A percentile compares a stretch with the other conserved stretches of the same genome.
phyloP scores from a whole-genome alignment of 192 early-diverging fungal genomes.

The Geosiphon pyriformis region DNA sequence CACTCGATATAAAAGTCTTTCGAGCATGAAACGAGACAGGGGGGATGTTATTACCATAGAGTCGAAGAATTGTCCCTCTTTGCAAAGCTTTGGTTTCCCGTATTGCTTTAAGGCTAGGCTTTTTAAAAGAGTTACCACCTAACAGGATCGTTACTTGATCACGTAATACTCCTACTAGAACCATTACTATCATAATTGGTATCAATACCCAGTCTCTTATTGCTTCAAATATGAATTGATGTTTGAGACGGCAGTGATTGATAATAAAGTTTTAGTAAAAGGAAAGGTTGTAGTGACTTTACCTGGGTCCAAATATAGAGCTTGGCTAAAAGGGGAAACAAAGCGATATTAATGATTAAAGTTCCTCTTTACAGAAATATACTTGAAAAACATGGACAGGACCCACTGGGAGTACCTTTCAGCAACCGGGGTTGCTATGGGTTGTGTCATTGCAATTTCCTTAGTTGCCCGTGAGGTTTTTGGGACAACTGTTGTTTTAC shows the following conservation, averaged over 20 bases:
- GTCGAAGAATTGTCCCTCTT: conserved; percentile 66
- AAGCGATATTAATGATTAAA: too few relatives aligned
- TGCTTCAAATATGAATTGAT: conserved; percentile 30
- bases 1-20: conserved; percentile 62
- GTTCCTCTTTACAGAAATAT: too few relatives aligned
- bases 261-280: background rate
- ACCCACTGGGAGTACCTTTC: too few relatives aligned
- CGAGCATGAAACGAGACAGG: conserved; percentile 65
- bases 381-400: too few relatives aligned
- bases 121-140: conserved; percentile 71
- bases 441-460: too few relatives aligned
- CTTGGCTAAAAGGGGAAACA: conserved; percentile 22
- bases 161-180: conserved; percentile 90
- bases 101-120: conserved; percentile 70
- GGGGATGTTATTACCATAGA: conserved; percentile 63
- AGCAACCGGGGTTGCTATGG: too few relatives aligned
- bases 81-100: conserved; percentile 80
- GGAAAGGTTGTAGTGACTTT: background rate
- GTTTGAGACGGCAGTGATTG: background rate
- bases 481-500: too few relatives aligned
- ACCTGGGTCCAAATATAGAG: conserved; percentile 21
- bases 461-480: too few relatives aligned
- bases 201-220: conserved; percentile 93
- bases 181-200: conserved; percentile 96
- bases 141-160: conserved; percentile 90